These are phyloP conservation scores for Penicillium salamii DNA, from an alignment of 495 filamentous ascomycete genomes.

Conservation along the genomic window DNA sequence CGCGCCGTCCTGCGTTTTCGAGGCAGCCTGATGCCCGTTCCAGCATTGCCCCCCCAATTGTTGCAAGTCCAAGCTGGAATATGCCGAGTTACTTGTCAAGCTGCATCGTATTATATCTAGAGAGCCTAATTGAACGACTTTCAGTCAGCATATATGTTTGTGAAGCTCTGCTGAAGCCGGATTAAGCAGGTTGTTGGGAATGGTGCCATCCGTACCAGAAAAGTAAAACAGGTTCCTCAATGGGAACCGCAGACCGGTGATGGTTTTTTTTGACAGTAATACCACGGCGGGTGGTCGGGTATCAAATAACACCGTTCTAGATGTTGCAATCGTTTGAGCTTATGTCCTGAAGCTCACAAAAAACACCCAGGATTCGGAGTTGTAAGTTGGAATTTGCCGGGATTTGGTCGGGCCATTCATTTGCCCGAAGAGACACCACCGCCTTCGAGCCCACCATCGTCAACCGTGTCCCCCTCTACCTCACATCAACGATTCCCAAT, in stretches of 20 bases:
- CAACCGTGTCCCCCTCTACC: constrained; percentile 18
- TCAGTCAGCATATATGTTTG: constrained; percentile 9
- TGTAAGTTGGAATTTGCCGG: constrained; percentile 25
- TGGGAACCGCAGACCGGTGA: not conserved
- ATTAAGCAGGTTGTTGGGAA: not conserved
- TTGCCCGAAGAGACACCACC: constrained; percentile 41
- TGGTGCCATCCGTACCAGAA: constrained; percentile 6
- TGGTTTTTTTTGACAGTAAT: no score
- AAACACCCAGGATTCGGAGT: constrained; percentile 22
- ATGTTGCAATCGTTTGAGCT: not conserved
- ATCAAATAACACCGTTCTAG: not conserved
- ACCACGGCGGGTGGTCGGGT: no score
- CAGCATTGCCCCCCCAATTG: constrained; percentile 66
- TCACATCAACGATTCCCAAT: constrained; percentile 8
- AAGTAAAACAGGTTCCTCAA: not conserved
- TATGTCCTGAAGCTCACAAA: not conserved
- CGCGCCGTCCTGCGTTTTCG: constrained; percentile 69
- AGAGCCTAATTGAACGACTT: not conserved
- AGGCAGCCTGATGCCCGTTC: constrained; percentile 77
- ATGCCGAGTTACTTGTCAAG: constrained; percentile 19
- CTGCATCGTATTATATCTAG: constrained; percentile 29
- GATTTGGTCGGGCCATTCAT: constrained; percentile 32
- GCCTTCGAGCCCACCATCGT: constrained; percentile 22
- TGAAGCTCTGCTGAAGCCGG: not conserved
- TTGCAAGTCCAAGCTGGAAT: constrained; percentile 36